phyloP scores from a whole-genome alignment of 108 stramenopile genomes.

The Cyclotella baltica region DNA sequence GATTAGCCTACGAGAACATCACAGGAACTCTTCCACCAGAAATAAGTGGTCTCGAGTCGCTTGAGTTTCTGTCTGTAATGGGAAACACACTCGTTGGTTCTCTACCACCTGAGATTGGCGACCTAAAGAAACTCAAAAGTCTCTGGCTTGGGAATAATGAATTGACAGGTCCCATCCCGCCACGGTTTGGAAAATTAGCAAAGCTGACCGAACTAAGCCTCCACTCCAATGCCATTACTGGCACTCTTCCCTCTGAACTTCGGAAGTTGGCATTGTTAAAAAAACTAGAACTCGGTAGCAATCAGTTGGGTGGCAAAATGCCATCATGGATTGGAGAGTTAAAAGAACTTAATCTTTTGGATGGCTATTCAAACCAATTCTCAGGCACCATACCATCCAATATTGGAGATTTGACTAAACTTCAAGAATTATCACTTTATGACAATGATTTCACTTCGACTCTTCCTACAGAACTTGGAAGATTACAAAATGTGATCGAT shows the following conservation, averaged over 20 bases:
- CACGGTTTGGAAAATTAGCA: background rate
- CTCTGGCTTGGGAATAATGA: background rate
- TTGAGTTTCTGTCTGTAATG: background rate
- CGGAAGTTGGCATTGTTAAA: constrained; percentile 30
- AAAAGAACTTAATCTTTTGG: constrained; percentile 5
- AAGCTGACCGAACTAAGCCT: constrained; percentile 1
- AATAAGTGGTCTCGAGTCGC: background rate
- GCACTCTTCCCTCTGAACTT: constrained; percentile 36
- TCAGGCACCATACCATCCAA: constrained; percentile 2
- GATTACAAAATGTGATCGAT: background rate
- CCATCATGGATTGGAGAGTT: constrained; percentile 38
- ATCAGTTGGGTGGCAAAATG: constrained; percentile 54
- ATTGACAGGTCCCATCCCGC: background rate
- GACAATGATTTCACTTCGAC: background rate
- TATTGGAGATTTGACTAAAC: constrained; percentile 14
- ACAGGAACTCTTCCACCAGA: constrained; percentile 11
- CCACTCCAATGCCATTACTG: constrained; percentile 8
- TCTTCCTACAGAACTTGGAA: background rate
- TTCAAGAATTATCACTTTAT: background rate
- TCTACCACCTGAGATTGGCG: constrained; percentile 1
- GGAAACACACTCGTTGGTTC: background rate
- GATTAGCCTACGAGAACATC: background rate
- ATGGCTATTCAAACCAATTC: background rate
- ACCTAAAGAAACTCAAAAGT: constrained; percentile 4
- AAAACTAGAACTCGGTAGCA: constrained; percentile 17